Evolutionary conservation across 768 basidiomycete species (phyloP), one percentile per base, ranked within the genome.

Genomic region (Chalciporus chontae): DNA sequence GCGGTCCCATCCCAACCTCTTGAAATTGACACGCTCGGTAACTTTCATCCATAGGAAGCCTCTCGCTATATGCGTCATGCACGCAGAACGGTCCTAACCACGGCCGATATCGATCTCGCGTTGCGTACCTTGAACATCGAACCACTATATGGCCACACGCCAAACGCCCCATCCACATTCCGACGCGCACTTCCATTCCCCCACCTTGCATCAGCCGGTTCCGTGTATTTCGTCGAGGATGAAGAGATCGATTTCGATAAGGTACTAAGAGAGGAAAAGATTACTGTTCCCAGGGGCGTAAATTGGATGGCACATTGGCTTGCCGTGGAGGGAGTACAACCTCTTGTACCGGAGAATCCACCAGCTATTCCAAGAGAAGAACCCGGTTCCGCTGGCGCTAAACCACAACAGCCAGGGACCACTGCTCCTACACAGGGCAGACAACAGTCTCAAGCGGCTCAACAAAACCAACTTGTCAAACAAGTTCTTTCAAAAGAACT

Each of bases 241-340:
- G 94, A 97, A 58, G 96, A 98, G 69, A 87, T 99, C 42, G 96
- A 98, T 69, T 93, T 99, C 60, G 90, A 94, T 63, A 90, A 85
- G 46, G 84, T 94, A 9, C 70, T 97, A 37, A 80, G 89, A 47
- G 89, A 91, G 60, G 90, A 92, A 66, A 87, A 93, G 67, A 84
- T 93, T 31, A 74, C 79, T 2, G 70, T 94, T 8, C 90, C 92
- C 0, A 84, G 86, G 58, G 86, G 85, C 37, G 84, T 90, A 48
- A 83, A 77, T 57, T 94, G 90, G 86, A 87, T 85, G 0, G 94
- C 96, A 2, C 96, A 99, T 65, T 99, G 96, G 96, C 77, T 99
- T 27, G 94, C 94, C 0, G 93, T 99, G 34, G 96, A 99, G 60
- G 96, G 96, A 21, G 89, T 99, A 11, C 96, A 98, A 62, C 94